A percentile compares a stretch with the other conserved stretches of the same genome.
phyloP scores from a whole-genome alignment of 2,329 filamentous ascomycete species.

The Alternaria sp. region DNA sequence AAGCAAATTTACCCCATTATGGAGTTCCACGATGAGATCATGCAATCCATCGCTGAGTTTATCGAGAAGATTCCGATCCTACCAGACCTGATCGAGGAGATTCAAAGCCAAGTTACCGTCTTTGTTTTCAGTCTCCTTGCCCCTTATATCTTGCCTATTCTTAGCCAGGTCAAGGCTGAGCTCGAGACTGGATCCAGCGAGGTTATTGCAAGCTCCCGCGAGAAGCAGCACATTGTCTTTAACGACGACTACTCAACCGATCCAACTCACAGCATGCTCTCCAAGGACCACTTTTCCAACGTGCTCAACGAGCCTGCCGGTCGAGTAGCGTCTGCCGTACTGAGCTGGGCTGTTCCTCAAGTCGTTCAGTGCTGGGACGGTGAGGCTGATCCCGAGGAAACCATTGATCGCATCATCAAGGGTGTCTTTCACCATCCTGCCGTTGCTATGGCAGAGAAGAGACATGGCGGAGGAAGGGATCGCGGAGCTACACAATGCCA shows the following conservation, averaged over 20 bases:
- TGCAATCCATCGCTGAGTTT: constrained; percentile 79
- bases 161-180: constrained; percentile 86
- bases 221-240: constrained; percentile 89
- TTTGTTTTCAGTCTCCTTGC: constrained; percentile 94
- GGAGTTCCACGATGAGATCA: constrained; percentile 87
- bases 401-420: constrained; percentile 78
- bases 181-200: constrained; percentile 85
- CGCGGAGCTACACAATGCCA: constrained; percentile 71
- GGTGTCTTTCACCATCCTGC: constrained; percentile 92
- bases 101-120: constrained; percentile 86
- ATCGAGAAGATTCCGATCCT: constrained; percentile 88
- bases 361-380: constrained; percentile 90
- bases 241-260: constrained; percentile 78
- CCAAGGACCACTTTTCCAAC: constrained; percentile 95
- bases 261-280: constrained; percentile 94
- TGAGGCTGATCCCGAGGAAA: constrained; percentile 74
- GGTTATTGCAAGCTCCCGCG: constrained; percentile 84
- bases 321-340: constrained; percentile 77
- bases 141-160: constrained; percentile 85
- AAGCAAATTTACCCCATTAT: constrained; percentile 88
- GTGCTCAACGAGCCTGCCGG: constrained; percentile 88
- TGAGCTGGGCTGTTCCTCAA: constrained; percentile 89
- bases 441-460: constrained; percentile 71
- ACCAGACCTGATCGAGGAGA: constrained; percentile 83
- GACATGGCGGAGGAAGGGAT: constrained; percentile 50